These are phyloP conservation scores for Plasmopara muralis DNA, from an alignment of 352 stramenopile species.

Conservation along the genomic window DNA sequence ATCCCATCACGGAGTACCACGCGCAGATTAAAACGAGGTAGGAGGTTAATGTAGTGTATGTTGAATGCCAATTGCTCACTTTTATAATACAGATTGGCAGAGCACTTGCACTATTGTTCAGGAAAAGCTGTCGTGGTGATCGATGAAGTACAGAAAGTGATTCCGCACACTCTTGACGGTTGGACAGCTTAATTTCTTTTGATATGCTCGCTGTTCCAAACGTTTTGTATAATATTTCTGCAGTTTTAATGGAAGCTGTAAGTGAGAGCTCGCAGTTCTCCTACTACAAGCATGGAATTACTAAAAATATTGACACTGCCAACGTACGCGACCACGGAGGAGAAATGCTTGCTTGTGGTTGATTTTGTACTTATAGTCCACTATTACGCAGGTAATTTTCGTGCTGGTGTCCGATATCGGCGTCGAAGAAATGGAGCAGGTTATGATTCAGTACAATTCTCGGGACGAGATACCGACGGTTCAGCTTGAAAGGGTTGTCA, in stretches of 20 bases:
- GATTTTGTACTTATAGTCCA: slow-evolving; percentile 14
- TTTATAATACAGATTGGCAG: slow-evolving; percentile 39
- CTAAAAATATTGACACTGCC: slow-evolving; percentile 60
- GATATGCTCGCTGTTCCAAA: neutral
- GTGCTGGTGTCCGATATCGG: slow-evolving; percentile 87
- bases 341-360: neutral
- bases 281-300: slow-evolving; percentile 65
- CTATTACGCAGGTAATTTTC: slow-evolving; percentile 64
- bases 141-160: slow-evolving; percentile 89
- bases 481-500: slow-evolving; percentile 69
- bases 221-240: neutral
- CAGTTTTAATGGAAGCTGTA: slow-evolving; percentile 73
- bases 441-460: slow-evolving; percentile 77
- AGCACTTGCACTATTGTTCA: slow-evolving; percentile 73
- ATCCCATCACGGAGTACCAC: slow-evolving; percentile 79
- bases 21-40: slow-evolving; percentile 77
- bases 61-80: neutral
- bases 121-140: slow-evolving; percentile 87
- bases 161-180: slow-evolving; percentile 85
- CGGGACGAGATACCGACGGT: slow-evolving; percentile 55
- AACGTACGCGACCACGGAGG: slow-evolving; percentile 35
- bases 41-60: neutral
- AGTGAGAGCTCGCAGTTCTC: slow-evolving; percentile 62
- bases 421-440: slow-evolving; percentile 71
- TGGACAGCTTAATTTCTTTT: slow-evolving; percentile 5